Percentiles rank a stretch among this genome's conserved stretches.
Conservation (phyloP, 176 grass and related monocot species). For the Cymbopogon citratus region DNA sequence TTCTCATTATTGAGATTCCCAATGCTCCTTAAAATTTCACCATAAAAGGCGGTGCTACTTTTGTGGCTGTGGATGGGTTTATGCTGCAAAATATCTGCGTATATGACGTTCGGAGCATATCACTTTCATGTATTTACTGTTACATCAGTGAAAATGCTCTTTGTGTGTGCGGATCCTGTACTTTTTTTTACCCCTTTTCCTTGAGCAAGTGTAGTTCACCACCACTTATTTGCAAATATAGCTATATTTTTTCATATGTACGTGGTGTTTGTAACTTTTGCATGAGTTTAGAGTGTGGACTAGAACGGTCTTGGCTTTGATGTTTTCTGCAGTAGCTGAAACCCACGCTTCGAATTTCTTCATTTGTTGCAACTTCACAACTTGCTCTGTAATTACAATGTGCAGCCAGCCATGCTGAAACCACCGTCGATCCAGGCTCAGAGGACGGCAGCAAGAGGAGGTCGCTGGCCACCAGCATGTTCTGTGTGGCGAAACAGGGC, state of each 20-base stretch:
- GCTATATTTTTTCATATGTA: not conserved
- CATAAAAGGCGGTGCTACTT: not conserved
- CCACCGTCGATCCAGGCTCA: not conserved
- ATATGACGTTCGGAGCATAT: not conserved
- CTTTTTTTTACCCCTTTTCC: not conserved
- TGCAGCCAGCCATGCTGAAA: constrained; percentile 14
- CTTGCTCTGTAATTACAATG: not conserved
- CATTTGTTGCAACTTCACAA: not conserved
- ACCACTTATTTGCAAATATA: not conserved
- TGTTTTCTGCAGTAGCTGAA: not conserved
- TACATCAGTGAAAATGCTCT: not conserved
- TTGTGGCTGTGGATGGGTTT: not conserved
- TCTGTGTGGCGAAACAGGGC: constrained; percentile 62
- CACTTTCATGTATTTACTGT: not conserved
- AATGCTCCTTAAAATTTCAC: not conserved
- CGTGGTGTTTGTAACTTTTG: not conserved
- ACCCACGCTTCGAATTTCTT: not conserved
- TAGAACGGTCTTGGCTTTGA: not conserved
- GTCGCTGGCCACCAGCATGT: constrained; percentile 34
- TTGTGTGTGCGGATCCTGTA: not conserved
- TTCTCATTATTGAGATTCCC: constrained; percentile 30
- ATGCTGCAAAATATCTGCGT: constrained; percentile 3
- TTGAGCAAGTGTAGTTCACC: not conserved
- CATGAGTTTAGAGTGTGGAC: not conserved
- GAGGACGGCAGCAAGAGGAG: constrained; percentile 28